phyloP scores from a whole-genome alignment of 192 early-diverging fungal species.

The Rhizophagus prolifer region DNA sequence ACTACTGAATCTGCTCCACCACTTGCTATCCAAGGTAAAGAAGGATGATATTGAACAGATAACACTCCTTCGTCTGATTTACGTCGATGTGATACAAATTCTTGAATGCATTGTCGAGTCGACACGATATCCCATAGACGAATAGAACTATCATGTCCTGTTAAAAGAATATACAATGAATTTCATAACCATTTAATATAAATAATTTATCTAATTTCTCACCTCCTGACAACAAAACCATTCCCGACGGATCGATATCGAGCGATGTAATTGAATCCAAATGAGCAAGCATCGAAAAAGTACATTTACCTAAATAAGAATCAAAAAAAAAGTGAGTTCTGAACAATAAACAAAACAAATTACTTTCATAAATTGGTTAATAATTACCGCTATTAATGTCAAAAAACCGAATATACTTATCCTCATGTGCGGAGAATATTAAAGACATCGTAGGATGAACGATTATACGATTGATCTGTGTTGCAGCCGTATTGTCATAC shows the following conservation, averaged over 20 bases:
- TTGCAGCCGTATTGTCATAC: slow-evolving; percentile 60
- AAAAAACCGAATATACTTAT: slow-evolving; percentile 72
- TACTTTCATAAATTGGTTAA: background rate
- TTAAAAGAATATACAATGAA: slow-evolving; percentile 11
- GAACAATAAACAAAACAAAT: background rate
- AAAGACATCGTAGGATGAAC: slow-evolving; percentile 72
- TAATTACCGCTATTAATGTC: slow-evolving; percentile 69
- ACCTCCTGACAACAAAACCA: slow-evolving; percentile 67
- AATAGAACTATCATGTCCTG: slow-evolving; percentile 75
- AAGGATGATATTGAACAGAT: slow-evolving; percentile 56
- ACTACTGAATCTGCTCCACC: slow-evolving; percentile 62
- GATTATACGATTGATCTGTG: slow-evolving; percentile 79
- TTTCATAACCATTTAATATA: background rate
- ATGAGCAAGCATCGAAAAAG: slow-evolving; percentile 65
- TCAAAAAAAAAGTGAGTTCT: slow-evolving; percentile 8
- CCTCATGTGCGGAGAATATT: slow-evolving; percentile 76
- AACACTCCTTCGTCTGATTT: slow-evolving; percentile 79
- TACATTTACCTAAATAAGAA: slow-evolving; percentile 51
- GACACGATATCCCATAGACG: slow-evolving; percentile 73
- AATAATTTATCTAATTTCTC: slow-evolving; percentile 13
- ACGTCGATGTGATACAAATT: slow-evolving; percentile 66
- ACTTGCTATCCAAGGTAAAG: slow-evolving; percentile 53
- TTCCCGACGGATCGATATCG: slow-evolving; percentile 63
- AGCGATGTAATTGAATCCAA: slow-evolving; percentile 66
- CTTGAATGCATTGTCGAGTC: slow-evolving; percentile 65